Conservation (phyloP, 1,139 yeast genomes). For the Magnusiomyces clavatus region DNA sequence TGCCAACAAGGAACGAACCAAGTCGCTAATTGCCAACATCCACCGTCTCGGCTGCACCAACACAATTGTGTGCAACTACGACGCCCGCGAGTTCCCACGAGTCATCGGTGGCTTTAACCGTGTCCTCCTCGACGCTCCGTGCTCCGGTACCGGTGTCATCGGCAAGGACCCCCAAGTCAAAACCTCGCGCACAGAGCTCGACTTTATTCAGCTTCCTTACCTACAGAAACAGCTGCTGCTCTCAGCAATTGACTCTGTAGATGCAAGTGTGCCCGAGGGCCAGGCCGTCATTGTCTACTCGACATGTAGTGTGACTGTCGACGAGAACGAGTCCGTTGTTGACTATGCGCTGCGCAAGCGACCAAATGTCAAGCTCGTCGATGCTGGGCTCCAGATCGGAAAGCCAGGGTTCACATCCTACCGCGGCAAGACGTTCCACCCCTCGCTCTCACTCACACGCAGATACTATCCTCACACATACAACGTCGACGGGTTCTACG, state of each 20-base stretch:
- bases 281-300: conserved; percentile 87
- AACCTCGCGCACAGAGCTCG: conserved; percentile 89
- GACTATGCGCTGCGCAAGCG: conserved; percentile 94
- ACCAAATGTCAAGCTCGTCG: conserved; percentile 92
- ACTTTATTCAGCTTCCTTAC: conserved; percentile 93
- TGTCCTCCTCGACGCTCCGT: conserved; percentile 93
- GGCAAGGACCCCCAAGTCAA: conserved; percentile 96
- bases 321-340: conserved; percentile 98
- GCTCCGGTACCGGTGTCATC: conserved; percentile 99
- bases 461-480: conserved; percentile 98
- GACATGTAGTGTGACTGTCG: conserved; percentile 97
- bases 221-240: conserved; percentile 87
- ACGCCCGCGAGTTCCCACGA: conserved; percentile 97
- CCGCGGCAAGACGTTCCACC: conserved; percentile 87
- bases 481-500: conserved; percentile 97
- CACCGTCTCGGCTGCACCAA: conserved; percentile 96
- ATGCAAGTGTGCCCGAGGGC: conserved; percentile 84
- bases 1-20: conserved; percentile 91
- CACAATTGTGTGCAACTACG: conserved; percentile 94
- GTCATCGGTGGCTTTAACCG: conserved; percentile 98
- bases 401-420: conserved; percentile 90
- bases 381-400: conserved; percentile 89
- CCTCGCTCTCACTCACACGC: conserved; percentile 70
- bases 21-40: conserved; percentile 92
- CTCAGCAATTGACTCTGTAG: conserved; percentile 96